A percentile compares a stretch with the other conserved stretches of the same genome.
phyloP scores from a whole-genome alignment of 139 green algal species.

The Tetraselmis striata region DNA sequence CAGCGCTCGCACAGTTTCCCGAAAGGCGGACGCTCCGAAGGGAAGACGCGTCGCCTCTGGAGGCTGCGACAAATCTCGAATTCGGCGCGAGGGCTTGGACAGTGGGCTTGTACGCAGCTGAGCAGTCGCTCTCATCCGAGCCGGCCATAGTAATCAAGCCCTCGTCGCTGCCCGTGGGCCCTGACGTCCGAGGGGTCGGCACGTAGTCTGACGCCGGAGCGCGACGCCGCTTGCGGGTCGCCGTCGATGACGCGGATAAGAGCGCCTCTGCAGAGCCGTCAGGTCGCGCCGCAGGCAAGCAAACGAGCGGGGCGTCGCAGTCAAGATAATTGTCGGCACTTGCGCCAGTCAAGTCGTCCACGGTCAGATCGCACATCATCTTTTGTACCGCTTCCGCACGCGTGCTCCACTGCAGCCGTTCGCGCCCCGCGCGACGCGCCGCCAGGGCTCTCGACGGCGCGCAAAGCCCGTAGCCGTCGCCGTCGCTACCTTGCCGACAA shows the following conservation, averaged over 20 bases:
- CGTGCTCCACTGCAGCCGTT: neutral
- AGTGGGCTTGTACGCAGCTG: neutral
- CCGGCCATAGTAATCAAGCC: no score
- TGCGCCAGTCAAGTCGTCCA: neutral
- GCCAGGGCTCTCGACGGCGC: no score
- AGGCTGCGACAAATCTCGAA: neutral
- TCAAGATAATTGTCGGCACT: neutral
- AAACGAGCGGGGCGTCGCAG: neutral
- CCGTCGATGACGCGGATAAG: neutral
- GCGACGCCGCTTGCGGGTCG: neutral
- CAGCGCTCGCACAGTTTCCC: neutral
- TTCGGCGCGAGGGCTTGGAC: neutral
- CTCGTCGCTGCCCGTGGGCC: neutral
- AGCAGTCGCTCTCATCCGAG: no score
- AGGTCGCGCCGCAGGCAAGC: neutral
- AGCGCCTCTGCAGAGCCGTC: neutral
- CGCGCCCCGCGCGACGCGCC: no score
- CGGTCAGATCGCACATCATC: neutral
- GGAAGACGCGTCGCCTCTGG: neutral
- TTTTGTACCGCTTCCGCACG: neutral
- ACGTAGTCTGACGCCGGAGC: no score
- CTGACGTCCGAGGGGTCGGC: neutral
- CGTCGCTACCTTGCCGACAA: no score
- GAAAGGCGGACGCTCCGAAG: neutral
- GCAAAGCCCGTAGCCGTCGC: no score